Conservation (phyloP, 306 rosid genomes). For the Acmispon strigosus region DNA sequence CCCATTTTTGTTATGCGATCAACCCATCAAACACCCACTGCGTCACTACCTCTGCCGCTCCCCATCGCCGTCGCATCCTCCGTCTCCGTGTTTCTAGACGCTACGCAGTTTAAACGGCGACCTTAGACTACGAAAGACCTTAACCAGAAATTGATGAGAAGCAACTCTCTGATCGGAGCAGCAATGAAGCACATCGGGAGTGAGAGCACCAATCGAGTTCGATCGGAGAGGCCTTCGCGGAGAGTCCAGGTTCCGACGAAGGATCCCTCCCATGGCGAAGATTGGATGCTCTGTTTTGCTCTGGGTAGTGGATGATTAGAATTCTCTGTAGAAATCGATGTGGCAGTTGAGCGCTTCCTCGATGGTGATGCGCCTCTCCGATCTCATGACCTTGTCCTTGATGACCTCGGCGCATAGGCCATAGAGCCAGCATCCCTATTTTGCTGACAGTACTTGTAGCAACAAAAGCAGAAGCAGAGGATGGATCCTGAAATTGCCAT, state of each 20-base stretch:
- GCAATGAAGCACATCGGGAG: background rate
- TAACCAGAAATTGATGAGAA: constrained; percentile 55
- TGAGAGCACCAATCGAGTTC: constrained; percentile 33
- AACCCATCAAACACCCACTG: too few species aligned
- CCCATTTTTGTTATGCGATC: too few species aligned
- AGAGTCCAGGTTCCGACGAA: constrained; percentile 68
- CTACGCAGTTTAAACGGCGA: too few species aligned
- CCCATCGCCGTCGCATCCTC: too few species aligned
- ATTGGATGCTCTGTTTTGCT: constrained; percentile 63
- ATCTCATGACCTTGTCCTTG: constrained; percentile 60
- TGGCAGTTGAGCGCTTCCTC: constrained; percentile 81
- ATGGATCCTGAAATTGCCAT: constrained; percentile 58
- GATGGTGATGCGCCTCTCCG: constrained; percentile 43
- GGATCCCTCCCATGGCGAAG: constrained; percentile 56
- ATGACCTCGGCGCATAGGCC: constrained; percentile 87
- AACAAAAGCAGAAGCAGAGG: too few species aligned
- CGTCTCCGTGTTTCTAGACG: too few species aligned
- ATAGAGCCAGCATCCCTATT: constrained; percentile 69
- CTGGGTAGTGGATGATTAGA: constrained; percentile 45
- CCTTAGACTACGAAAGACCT: background rate
- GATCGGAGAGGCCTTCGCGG: constrained; percentile 52
- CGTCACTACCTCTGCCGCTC: too few species aligned
- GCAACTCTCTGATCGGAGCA: constrained; percentile 63
- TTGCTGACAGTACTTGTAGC: too few species aligned
- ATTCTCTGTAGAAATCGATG: constrained; percentile 49